Evolutionary conservation across 805 yeast genomes (phyloP).

Genomic region (Komagataella kurtzmanii): DNA sequence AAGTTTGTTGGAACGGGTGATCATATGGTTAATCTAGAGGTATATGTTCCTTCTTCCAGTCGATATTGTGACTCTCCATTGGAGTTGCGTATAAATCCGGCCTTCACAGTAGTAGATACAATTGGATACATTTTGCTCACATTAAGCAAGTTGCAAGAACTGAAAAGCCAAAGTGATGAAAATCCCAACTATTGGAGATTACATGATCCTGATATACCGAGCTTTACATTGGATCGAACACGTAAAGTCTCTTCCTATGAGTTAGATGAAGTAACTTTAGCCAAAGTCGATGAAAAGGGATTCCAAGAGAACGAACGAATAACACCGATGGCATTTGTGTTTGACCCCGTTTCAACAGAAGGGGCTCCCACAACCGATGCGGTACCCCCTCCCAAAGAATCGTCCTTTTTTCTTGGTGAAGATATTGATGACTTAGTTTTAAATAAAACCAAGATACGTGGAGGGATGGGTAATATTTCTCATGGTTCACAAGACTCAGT

Average conservation of each 20-base stretch:
- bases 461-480: not conserved
- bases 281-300: constrained; percentile 39
- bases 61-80: constrained; percentile 5
- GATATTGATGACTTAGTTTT: not conserved
- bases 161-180: not conserved
- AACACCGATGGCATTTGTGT: constrained; percentile 37
- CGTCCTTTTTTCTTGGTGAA: not conserved
- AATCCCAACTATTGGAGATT: constrained; percentile 67
- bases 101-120: constrained; percentile 33
- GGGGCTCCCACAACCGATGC: not conserved
- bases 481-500: not conserved
- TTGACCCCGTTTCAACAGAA: not conserved
- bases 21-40: not conserved
- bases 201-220: constrained; percentile 81
- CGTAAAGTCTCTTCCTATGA: constrained; percentile 59
- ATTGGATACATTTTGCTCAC: constrained; percentile 37
- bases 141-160: constrained; percentile 9
- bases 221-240: constrained; percentile 73
- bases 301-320: constrained; percentile 29
- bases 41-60: constrained; percentile 9
- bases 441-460: not conserved
- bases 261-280: constrained; percentile 70
- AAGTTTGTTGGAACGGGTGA: constrained; percentile 11
- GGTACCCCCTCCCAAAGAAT: not conserved
- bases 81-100: constrained; percentile 13